phyloP scores from a whole-genome alignment of 495 filamentous ascomycete species.

The Hyaloscypha variabilis region DNA sequence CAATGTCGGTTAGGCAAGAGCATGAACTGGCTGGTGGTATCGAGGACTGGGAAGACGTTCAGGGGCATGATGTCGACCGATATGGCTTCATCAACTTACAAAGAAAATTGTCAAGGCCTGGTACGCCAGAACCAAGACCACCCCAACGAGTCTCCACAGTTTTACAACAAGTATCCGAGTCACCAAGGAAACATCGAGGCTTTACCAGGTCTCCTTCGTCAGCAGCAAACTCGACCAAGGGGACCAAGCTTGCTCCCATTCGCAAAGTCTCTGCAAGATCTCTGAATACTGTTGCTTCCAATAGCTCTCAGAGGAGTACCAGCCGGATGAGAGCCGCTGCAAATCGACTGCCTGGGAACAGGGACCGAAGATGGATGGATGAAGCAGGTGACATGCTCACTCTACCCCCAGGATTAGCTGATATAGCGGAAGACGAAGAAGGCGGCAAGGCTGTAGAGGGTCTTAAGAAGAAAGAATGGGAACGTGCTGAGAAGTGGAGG shows the following conservation, averaged over 20 bases:
- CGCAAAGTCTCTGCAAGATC: slow-evolving; percentile 55
- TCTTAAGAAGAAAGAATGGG: slow-evolving; percentile 77
- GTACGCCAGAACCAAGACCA: slow-evolving; percentile 47
- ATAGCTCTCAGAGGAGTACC: slow-evolving; percentile 46
- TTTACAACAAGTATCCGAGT: slow-evolving; percentile 64
- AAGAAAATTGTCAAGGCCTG: slow-evolving; percentile 22
- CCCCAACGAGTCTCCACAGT: slow-evolving; percentile 67
- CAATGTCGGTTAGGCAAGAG: slow-evolving; percentile 26
- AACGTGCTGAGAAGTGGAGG: slow-evolving; percentile 90
- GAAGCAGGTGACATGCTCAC: slow-evolving; percentile 92
- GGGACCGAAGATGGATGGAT: slow-evolving; percentile 73
- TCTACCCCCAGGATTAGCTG: slow-evolving; percentile 65
- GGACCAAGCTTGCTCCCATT: slow-evolving; percentile 33
- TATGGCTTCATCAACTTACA: slow-evolving; percentile 85
- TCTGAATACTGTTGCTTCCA: slow-evolving; percentile 51
- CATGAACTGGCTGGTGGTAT: slow-evolving; percentile 75
- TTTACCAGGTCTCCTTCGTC: slow-evolving; percentile 53
- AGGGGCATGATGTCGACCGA: slow-evolving; percentile 83
- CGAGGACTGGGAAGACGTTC: slow-evolving; percentile 93
- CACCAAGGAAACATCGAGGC: slow-evolving; percentile 59
- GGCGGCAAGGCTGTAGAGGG: slow-evolving; percentile 57
- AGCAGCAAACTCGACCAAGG: slow-evolving; percentile 33
- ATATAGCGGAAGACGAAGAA: slow-evolving; percentile 62
- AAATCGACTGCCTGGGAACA: slow-evolving; percentile 77
- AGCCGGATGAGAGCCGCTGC: slow-evolving; percentile 65